Evolutionary conservation across 192 early-diverging fungal genomes (phyloP).

Genomic region (Physocladia obscura): DNA sequence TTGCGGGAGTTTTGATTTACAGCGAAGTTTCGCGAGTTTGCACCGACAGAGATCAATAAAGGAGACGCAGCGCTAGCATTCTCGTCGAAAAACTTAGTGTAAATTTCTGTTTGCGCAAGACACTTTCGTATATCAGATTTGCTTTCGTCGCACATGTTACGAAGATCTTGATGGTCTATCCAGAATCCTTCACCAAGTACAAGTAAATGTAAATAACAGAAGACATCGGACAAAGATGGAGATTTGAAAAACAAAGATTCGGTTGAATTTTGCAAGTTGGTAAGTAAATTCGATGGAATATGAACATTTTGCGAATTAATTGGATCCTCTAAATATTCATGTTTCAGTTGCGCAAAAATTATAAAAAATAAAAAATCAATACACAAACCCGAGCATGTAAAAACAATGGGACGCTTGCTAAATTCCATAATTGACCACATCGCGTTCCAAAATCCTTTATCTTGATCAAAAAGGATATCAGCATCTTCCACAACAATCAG

Average conservation of each 20-base stretch:
- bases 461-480: conserved; percentile 78
- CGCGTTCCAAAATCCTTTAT: conserved; percentile 75
- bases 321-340: conserved; percentile 26
- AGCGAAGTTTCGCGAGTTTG: no score
- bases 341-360: no score
- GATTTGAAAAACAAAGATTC: neutral
- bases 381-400: conserved; percentile 66
- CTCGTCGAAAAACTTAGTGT: no score
- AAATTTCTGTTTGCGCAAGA: neutral
- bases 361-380: neutral
- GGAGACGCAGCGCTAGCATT: no score
- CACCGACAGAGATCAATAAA: no score
- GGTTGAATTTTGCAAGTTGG: neutral
- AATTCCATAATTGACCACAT: conserved; percentile 67
- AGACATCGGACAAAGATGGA: conserved; percentile 2
- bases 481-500: conserved; percentile 83
- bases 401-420: conserved; percentile 77
- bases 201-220: conserved; percentile 25
- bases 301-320: conserved; percentile 5
- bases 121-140: conserved; percentile 6
- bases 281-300: neutral
- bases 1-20: no score
- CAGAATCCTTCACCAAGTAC: conserved; percentile 4
- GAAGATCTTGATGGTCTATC: neutral
- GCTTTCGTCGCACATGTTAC: neutral